Evolutionary conservation across 345 rosid species (phyloP).

Genomic region (Clarkia xantiana): DNA sequence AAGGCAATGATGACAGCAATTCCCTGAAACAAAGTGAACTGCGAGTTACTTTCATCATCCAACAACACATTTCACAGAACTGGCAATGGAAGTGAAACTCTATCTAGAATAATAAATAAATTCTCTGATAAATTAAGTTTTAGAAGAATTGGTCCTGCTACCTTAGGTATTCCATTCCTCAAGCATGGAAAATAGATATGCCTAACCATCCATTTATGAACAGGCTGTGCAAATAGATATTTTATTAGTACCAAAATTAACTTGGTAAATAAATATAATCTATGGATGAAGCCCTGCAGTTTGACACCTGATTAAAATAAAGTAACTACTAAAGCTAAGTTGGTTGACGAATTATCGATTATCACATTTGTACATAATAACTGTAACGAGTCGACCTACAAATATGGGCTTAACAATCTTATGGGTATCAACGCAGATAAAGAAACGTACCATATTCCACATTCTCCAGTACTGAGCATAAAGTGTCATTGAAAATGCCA

Average conservation of each 20-base stretch:
- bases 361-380: too few relatives aligned
- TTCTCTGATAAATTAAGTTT: neutral
- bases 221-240: conserved; percentile 53
- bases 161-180: conserved; percentile 68
- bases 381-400: neutral
- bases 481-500: neutral
- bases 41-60: neutral
- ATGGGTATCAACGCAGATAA: conserved; percentile 8
- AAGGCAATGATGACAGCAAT: conserved; percentile 60
- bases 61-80: neutral
- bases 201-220: conserved; percentile 99
- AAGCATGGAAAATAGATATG: conserved; percentile 90
- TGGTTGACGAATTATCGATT: too few relatives aligned
- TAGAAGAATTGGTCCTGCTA: conserved; percentile 15
- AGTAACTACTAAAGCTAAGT: too few relatives aligned
- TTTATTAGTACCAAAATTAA: neutral
- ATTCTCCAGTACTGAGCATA: conserved; percentile 84
- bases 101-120: neutral
- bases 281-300: too few relatives aligned
- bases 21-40: conserved; percentile 27
- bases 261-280: too few relatives aligned
- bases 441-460: conserved; percentile 95
- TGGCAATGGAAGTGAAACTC: neutral
- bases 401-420: neutral
- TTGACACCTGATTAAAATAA: too few relatives aligned